phyloP scores from a whole-genome alignment of 1,284 basidiomycete genomes.

The Wolfiporia cocos region DNA sequence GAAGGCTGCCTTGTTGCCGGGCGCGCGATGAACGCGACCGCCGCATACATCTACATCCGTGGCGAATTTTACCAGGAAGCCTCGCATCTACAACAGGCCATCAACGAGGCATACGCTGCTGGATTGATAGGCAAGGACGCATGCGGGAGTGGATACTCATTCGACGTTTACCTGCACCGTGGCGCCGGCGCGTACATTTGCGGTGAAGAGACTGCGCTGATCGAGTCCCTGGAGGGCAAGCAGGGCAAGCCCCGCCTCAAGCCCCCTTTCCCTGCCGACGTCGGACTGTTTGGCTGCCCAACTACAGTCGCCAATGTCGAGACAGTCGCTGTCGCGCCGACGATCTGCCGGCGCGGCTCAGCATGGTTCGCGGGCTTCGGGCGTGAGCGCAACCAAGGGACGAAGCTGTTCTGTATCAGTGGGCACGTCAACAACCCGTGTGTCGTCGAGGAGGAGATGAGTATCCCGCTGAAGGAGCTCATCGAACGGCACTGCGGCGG shows the following conservation, averaged over 20 bases:
- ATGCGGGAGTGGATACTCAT: conserved; percentile 88
- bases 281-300: conserved; percentile 95
- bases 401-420: conserved; percentile 93
- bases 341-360: conserved; percentile 88
- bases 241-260: conserved; percentile 98
- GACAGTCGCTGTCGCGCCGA: conserved; percentile 96
- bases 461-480: conserved; percentile 90
- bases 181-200: conserved; percentile 99
- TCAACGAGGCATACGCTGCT: conserved; percentile 90
- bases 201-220: conserved; percentile 97
- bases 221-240: conserved; percentile 96
- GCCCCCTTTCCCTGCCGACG: conserved; percentile 99
- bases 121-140: conserved; percentile 93
- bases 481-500: conserved; percentile 97
- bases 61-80: conserved; percentile 98
- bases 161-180: conserved; percentile 96
- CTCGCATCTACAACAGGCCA: conserved; percentile 89
- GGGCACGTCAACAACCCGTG: conserved; percentile 99
- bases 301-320: conserved; percentile 98
- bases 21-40: conserved; percentile 96
- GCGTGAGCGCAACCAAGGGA: conserved; percentile 89
- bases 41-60: conserved; percentile 99
- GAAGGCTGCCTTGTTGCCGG: conserved; percentile 98
- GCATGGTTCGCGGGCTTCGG: conserved; percentile 96
- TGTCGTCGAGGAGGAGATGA: conserved; percentile 99